phyloP scores from a whole-genome alignment of 148 eudicot species.

The Rhododendron vialii region DNA sequence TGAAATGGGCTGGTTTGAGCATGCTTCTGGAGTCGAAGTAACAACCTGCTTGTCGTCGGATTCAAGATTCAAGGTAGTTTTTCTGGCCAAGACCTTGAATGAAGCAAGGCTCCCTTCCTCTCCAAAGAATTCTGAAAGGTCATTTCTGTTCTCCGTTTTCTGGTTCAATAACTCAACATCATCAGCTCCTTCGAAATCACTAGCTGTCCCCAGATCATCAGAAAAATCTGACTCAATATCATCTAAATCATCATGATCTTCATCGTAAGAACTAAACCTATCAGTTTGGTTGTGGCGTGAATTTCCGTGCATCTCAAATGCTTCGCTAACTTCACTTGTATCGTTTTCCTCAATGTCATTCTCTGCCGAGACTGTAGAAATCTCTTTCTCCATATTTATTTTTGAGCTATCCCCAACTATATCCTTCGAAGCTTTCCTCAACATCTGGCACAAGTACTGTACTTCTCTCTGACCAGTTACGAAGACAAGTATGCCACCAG shows the following conservation, averaged over 20 bases:
- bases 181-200: conserved; percentile 30
- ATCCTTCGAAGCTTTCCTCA: conserved; percentile 66
- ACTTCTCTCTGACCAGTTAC: conserved; percentile 94
- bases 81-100: conserved; percentile 65
- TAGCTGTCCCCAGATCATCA: conserved; percentile 42
- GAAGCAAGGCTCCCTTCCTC: conserved; percentile 38
- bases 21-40: conserved; percentile 15
- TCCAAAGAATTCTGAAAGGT: conserved; percentile 24
- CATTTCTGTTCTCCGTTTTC: conserved; percentile 19
- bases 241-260: conserved; percentile 48
- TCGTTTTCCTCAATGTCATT: conserved; percentile 40
- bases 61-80: conserved; percentile 21
- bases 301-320: conserved; percentile 46
- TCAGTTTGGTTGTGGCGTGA: conserved; percentile 39
- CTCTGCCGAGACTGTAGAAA: conserved; percentile 16
- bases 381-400: conserved; percentile 23
- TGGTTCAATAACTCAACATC: too few species aligned
- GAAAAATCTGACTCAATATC: conserved; percentile 43
- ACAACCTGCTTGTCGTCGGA: conserved; percentile 11
- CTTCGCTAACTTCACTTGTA: conserved; percentile 68
- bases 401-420: conserved; percentile 24
- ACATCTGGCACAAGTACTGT: conserved; percentile 63
- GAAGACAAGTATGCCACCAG: conserved; percentile 93
- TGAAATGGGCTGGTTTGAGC: conserved; percentile 10
- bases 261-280: conserved; percentile 44